These are phyloP conservation scores for Cryptococcus depauperatus DNA, from an alignment of 1,284 basidiomycete genomes.

Conservation along the genomic window DNA sequence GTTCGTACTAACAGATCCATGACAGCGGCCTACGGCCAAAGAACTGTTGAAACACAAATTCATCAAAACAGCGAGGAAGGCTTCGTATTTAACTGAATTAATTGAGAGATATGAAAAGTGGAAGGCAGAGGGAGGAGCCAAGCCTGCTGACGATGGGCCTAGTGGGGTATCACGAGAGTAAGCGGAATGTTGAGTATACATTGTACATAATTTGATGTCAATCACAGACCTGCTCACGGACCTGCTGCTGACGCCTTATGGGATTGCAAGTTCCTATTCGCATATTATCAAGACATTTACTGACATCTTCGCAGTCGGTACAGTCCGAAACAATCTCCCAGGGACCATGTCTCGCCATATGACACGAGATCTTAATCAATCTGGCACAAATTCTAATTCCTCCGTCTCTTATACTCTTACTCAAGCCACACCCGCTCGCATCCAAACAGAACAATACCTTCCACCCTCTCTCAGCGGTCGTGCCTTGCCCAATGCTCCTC, in stretches of 20 bases:
- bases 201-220: background rate
- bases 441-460: conserved; percentile 2
- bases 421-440: conserved; percentile 3
- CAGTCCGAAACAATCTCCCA: conserved; percentile 36
- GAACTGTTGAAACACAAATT: conserved; percentile 95
- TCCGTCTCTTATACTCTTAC: background rate
- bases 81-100: conserved; percentile 84
- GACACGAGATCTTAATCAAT: conserved; percentile 10
- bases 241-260: conserved; percentile 79
- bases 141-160: conserved; percentile 56
- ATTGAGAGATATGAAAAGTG: conserved; percentile 91
- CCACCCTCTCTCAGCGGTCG: conserved; percentile 14
- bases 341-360: conserved; percentile 26
- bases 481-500: conserved; percentile 8
- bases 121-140: conserved; percentile 76
- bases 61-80: conserved; percentile 87
- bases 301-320: conserved; percentile 33
- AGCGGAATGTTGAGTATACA: conserved; percentile 4
- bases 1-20: conserved; percentile 1
- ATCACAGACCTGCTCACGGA: conserved; percentile 19
- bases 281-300: background rate
- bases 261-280: conserved; percentile 61
- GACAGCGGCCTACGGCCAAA: conserved; percentile 79
- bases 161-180: conserved; percentile 16
- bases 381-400: conserved; percentile 1